Base-by-base conservation (phyloP, 2,329 filamentous ascomycete genomes). In the Fusarium sp. region DNA sequence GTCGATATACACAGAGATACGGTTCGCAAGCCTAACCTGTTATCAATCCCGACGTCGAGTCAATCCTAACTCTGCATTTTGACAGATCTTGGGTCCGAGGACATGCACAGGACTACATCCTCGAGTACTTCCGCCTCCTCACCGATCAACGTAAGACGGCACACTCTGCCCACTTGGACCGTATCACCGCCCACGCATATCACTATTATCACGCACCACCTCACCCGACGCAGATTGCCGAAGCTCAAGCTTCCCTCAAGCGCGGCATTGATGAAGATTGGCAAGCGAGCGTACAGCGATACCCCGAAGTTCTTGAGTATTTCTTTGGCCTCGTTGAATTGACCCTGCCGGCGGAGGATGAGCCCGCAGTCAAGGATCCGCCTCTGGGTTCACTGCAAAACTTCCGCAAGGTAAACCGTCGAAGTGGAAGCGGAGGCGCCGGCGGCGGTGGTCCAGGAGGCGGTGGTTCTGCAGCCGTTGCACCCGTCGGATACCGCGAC, bases 301-400 rank as follows among this genome's bases (percentile, higher is more conserved):
- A 94, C 73, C 92, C 91, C 4, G 90, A 93, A 76, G 89, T 94
- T n/a, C 82, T 95, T 59, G 90, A 93, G 78, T 93, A 94, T 79
- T 94, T 91, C 76, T 94, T 90, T 79, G 84, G 87, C 64, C 82
- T 93, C 36, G 89, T 93, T 34, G 86, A 89, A 59, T 77, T 93
- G 63, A 86, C 83, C 20, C 79, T 92, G 4, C 91, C 91, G 0
- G 80, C 80, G 40, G 89, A 93, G 62, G 83, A 88, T 58, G 88
- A 90, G 40, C 79, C 84, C 2, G 80, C 81, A 14, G 86, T 90
- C 34, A 86, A 85, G 71, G 85, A 89, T 62, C 88, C 88, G 31
- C 87, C 87, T 4, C 77, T 90, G 66, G 86, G 84, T 70, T 84
- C 84, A 61, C 79, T 87, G 62, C 82, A 77, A 64, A 83, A 82